Evolutionary conservation across 306 rosid species (phyloP), one percentile per base, ranked within the genome.

Genomic region (Heteromeles arbutifolia): DNA sequence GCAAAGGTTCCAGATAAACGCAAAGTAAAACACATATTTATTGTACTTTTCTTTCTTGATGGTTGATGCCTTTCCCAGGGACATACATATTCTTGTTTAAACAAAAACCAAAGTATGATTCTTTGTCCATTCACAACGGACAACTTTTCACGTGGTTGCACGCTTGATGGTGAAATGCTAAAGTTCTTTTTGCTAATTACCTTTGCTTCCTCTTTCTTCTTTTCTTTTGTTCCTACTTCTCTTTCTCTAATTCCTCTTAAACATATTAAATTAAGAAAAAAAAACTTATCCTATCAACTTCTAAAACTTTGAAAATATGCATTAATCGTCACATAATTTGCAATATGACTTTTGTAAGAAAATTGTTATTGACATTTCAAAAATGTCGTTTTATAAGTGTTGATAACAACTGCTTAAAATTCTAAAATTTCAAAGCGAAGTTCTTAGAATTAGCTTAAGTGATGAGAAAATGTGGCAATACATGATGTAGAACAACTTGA

Each of bases 141-240:
- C n/a, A 17, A 5, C 76, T 80, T 75, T 75, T 62, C 63, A 69
- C 72, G 29, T 72, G 73, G 5, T 14, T 63, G 67, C 26, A 50
- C 48, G 48, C 74, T 44, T 14, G 53, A 48, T 2, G 21, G 54
- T 15, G 8, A 15, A 48, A 48, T 45, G 45, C 59, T 21, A 68
- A 48, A 80, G 66, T 79, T 73, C 54, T 73, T 74, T 78, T 67
- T 48, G 57, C 25, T 41, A 41, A 9, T 43, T 61, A 56, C 72
- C 84, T 75, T 75, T 70, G 77, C 43, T 75, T 80, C 67, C 12
- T 67, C 59, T 74, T 80, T 74, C 39, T 18, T 19, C 70, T 72
- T 54, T 39, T 12, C 1, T 2, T 34, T 61, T 17, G 10, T 11
- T 31, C 25, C 13, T 3, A 41, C 3, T 22, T 11, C 17, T 37